Percentiles rank a stretch among this genome's conserved stretches.
Evolutionary conservation across 1,139 yeast species (phyloP).

Genomic region (Suhomyces choctaworum): DNA sequence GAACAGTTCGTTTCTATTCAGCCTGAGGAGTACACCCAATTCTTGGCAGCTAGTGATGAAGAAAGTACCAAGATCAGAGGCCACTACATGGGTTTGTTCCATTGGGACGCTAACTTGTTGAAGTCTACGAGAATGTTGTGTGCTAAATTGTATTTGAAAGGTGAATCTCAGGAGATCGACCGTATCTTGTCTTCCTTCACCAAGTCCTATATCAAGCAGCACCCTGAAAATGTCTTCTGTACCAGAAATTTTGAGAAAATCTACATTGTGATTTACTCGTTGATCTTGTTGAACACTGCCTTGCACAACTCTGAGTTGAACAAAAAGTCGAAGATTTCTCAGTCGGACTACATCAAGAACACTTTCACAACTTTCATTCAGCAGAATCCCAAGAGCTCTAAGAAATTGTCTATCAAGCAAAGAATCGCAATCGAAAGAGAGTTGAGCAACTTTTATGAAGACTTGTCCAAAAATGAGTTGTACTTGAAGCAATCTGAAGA

Average conservation of each 20-base stretch:
- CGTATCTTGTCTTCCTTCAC: slow-evolving; percentile 70
- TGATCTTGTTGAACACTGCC: slow-evolving; percentile 72
- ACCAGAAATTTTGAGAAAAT: slow-evolving; percentile 59
- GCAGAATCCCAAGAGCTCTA: slow-evolving; percentile 33
- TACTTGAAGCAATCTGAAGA: slow-evolving; percentile 36
- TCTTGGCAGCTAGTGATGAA: slow-evolving; percentile 42
- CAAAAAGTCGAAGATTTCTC: slow-evolving; percentile 43
- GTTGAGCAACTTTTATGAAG: slow-evolving; percentile 44
- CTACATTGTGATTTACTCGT: slow-evolving; percentile 71
- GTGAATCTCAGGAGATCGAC: slow-evolving; percentile 84
- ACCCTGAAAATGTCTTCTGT: slow-evolving; percentile 51
- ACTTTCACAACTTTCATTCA: slow-evolving; percentile 47
- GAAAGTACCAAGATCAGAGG: slow-evolving; percentile 44
- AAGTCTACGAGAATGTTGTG: slow-evolving; percentile 62
- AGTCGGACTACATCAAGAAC: slow-evolving; percentile 55
- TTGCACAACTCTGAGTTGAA: slow-evolving; percentile 53
- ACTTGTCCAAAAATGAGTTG: slow-evolving; percentile 38
- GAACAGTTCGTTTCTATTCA: slow-evolving; percentile 46
- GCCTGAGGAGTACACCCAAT: slow-evolving; percentile 51
- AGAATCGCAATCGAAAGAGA: slow-evolving; percentile 46
- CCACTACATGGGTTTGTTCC: slow-evolving; percentile 49
- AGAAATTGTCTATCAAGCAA: slow-evolving; percentile 39
- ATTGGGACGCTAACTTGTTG: slow-evolving; percentile 53
- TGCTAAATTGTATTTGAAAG: slow-evolving; percentile 65
- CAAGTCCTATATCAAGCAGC: slow-evolving; percentile 59